These are phyloP conservation scores for Larix kaempferi DNA, from an alignment of 75 land plant species.

Conservation along the genomic window DNA sequence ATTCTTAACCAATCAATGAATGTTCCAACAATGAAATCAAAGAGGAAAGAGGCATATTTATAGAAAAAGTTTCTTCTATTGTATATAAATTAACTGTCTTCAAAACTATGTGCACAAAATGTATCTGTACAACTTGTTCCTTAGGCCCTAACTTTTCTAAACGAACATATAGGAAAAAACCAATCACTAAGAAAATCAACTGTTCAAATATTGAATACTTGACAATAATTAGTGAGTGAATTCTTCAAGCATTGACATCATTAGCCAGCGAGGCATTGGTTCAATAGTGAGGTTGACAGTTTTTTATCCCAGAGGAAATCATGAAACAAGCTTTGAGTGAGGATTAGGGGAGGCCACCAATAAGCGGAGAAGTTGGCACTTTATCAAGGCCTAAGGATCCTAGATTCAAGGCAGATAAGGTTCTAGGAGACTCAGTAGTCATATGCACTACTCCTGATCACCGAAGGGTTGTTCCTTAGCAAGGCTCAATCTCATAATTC, in stretches of 20 bases:
- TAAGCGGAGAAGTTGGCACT: no score
- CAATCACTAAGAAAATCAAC: neutral
- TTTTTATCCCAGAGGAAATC: no score
- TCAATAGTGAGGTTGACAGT: no score
- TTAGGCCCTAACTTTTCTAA: neutral
- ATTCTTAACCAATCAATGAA: neutral
- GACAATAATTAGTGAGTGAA: slow-evolving; percentile 1
- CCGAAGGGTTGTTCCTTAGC: no score
- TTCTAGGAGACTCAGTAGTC: no score
- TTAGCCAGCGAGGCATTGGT: no score
- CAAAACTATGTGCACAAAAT: neutral
- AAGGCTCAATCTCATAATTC: no score
- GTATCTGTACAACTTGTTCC: neutral
- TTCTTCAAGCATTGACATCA: neutral
- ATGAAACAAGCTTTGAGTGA: no score
- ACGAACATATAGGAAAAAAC: neutral
- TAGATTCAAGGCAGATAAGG: no score
- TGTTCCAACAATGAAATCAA: neutral
- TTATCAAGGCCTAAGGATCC: no score
- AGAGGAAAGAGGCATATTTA: neutral
- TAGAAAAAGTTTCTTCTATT: neutral
- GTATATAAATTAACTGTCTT: neutral
- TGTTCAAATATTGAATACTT: neutral
- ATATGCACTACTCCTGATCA: no score
- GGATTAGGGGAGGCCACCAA: no score